Base-by-base conservation (phyloP, 176 grass and related monocot genomes). In the Aegilops umbellulata region DNA sequence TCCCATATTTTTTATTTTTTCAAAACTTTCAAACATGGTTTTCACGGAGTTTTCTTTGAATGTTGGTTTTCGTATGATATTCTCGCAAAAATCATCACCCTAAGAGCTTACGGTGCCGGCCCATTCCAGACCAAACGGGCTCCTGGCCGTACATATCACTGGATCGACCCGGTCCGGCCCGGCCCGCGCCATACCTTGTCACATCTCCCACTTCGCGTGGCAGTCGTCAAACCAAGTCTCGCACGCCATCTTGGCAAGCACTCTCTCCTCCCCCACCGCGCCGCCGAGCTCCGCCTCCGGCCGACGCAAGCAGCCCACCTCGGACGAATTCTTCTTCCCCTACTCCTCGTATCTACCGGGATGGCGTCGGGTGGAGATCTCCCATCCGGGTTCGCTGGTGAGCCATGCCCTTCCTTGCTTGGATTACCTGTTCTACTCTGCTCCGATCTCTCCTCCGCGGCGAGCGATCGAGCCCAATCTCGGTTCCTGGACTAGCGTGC, bases 291-390 rank as follows among this genome's bases (percentile, higher is more conserved):
- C 17, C 44, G 51, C 73, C 73, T 55, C 44, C 73, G 42, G 25
- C 73, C 25, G 73, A 53, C 44, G 44, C 73, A 53, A 76, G 73
- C 42, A 46, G 13, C 2, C 44, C 44, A 3, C 44, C 16, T 29
- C 38, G 24, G 24, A 19, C 23, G 23, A 71, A 58, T 58, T 22
- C 10, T 10, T 74, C 7, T 47, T 46, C 71, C 60, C 41, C 71
- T 71, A 20, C 34, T 31, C 26, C 71, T 27, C 71, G 26, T 46
- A 46, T 53, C 73, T 76, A 31, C 73, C 3, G 44, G 8, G 26
- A 76, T 76, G 73, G 46, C 73, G 44, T 76, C 73, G 4, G 73
- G 73, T 1, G 73, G 73, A 76, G 73, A 76, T 76, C 53, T 22
- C 20, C 73, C 73, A 31, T 76, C 73, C 16, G 73, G 73, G 73